Conservation (phyloP, 768 basidiomycete genomes). For the Pilatotrama ljubarskyi region DNA sequence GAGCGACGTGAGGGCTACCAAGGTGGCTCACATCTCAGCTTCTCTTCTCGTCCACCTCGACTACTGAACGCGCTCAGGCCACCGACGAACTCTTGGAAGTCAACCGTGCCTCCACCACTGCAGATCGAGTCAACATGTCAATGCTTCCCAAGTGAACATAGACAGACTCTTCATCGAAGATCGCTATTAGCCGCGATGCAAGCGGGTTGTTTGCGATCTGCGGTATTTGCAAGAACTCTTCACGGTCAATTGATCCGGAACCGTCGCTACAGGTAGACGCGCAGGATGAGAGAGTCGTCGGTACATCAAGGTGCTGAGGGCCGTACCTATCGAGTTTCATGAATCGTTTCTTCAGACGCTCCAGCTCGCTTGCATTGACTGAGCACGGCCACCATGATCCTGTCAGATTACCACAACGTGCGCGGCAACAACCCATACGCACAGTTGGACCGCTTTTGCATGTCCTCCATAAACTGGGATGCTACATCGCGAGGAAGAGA, state of each 20-base stretch:
- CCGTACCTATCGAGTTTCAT: slow-evolving; percentile 96
- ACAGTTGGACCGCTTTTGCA: slow-evolving; percentile 98
- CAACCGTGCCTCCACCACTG: slow-evolving; percentile 97
- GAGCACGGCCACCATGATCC: neutral
- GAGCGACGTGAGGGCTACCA: neutral
- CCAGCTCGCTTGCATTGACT: slow-evolving; percentile 95
- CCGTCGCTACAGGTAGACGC: slow-evolving; percentile 65
- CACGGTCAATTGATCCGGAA: slow-evolving; percentile 96
- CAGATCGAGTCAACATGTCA: neutral
- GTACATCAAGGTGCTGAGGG: neutral
- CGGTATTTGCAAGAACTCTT: slow-evolving; percentile 98
- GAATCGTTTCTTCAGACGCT: slow-evolving; percentile 96
- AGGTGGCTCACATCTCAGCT: slow-evolving; percentile 77
- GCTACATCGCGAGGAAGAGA: slow-evolving; percentile 41
- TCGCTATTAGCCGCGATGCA: slow-evolving; percentile 97
- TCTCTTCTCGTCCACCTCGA: slow-evolving; percentile 95
- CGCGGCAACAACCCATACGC: slow-evolving; percentile 35
- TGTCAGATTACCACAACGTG: neutral
- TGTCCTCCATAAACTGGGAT: slow-evolving; percentile 97
- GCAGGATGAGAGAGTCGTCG: neutral
- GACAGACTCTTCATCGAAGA: slow-evolving; percentile 98
- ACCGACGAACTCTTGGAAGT: slow-evolving; percentile 99
- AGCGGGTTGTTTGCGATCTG: slow-evolving; percentile 98
- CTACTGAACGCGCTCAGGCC: slow-evolving; percentile 97
- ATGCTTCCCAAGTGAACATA: neutral